phyloP scores from a whole-genome alignment of 2,329 filamentous ascomycete species.

The Corniculantispora saksenae region DNA sequence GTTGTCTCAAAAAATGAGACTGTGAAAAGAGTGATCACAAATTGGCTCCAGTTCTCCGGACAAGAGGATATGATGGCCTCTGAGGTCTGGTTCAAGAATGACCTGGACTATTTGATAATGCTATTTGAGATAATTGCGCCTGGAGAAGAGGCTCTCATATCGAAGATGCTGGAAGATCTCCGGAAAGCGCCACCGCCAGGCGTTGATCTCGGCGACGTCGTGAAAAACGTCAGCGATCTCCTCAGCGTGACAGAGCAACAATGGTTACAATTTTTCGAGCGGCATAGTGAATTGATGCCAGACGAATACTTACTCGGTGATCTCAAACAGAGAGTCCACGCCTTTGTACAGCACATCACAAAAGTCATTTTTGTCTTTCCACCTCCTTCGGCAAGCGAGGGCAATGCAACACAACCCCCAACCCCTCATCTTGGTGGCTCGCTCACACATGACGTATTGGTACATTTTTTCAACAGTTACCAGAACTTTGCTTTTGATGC shows the following conservation, averaged over 20 bases:
- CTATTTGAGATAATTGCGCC: slow-evolving; percentile 10
- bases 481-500: too few species aligned
- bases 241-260: slow-evolving; percentile 4
- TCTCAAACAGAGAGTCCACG: slow-evolving; percentile 6
- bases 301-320: slow-evolving; percentile 4
- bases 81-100: slow-evolving; percentile 1
- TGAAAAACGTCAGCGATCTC: slow-evolving; percentile 7
- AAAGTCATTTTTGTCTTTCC: slow-evolving; percentile 13
- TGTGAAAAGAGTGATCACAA: slow-evolving; percentile 6
- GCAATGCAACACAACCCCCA: too few species aligned
- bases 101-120: slow-evolving; percentile 9
- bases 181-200: not conserved
- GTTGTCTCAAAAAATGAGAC: not conserved
- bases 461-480: too few species aligned
- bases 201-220: not conserved
- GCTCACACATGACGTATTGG: too few species aligned
- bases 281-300: not conserved
- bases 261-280: slow-evolving; percentile 13
- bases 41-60: slow-evolving; percentile 8
- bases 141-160: slow-evolving; percentile 10
- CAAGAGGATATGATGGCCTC: not conserved
- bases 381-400: too few species aligned
- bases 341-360: slow-evolving; percentile 11
- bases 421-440: too few species aligned
- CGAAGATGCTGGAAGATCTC: slow-evolving; percentile 6